These are phyloP conservation scores for Suillus lakei DNA, from an alignment of 768 basidiomycete species.

Conservation along the genomic window DNA sequence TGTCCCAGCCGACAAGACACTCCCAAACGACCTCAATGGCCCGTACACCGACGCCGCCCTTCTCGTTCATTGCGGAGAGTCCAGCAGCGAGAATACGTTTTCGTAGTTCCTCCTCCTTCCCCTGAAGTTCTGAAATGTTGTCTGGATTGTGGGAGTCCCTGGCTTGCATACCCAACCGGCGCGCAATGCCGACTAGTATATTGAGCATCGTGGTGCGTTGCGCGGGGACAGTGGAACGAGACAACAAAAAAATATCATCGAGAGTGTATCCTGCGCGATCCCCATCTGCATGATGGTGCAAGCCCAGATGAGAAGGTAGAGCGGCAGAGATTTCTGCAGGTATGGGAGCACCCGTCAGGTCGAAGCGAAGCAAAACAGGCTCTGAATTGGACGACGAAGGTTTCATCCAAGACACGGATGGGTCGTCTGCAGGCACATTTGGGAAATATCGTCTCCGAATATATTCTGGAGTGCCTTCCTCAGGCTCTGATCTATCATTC, in stretches of 20 bases:
- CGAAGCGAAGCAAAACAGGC: constrained; percentile 61
- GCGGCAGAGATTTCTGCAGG: constrained; percentile 52
- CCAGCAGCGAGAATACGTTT: constrained; percentile 70
- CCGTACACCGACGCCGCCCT: constrained; percentile 66
- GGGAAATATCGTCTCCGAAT: constrained; percentile 89
- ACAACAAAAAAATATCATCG: constrained; percentile 81
- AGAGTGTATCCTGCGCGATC: constrained; percentile 86
- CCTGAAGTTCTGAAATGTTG: constrained; percentile 22
- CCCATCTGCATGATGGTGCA: constrained; percentile 88
- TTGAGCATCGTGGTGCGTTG: constrained; percentile 85
- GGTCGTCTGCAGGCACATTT: constrained; percentile 64
- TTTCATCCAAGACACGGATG: constrained; percentile 82
- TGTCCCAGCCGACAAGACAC: constrained; percentile 70
- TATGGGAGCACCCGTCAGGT: constrained; percentile 76
- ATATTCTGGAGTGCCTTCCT: constrained; percentile 81
- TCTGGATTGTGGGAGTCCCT: constrained; percentile 1
- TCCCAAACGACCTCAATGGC: constrained; percentile 80
- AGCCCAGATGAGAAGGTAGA: constrained; percentile 82
- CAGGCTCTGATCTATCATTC: constrained; percentile 37
- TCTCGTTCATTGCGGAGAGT: constrained; percentile 65
- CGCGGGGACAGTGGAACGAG: constrained; percentile 79
- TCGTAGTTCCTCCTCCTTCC: constrained; percentile 49
- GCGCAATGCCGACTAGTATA: constrained; percentile 64
- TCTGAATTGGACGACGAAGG: constrained; percentile 19
- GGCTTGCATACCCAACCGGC: constrained; percentile 30